Conservation (phyloP, 441 rosid genomes). For the Euphorbia corollata region DNA sequence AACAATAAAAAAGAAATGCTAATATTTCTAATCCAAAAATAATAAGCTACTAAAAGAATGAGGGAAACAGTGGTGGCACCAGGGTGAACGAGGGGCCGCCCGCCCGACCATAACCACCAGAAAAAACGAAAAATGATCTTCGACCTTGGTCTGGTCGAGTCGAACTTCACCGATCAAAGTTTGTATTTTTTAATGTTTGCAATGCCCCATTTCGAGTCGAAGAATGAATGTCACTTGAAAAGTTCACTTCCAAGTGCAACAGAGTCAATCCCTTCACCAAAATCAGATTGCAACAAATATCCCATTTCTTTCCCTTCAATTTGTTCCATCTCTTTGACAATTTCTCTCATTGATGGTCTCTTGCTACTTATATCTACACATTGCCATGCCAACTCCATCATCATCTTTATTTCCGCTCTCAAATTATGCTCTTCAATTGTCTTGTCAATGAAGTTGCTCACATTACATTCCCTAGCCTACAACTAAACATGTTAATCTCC, state of each 20-base stretch:
- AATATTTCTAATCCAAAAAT: too few relatives aligned
- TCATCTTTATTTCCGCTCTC: slow-evolving; percentile 22
- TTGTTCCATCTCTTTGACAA: slow-evolving; percentile 30
- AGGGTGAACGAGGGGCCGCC: too few relatives aligned
- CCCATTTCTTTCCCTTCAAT: slow-evolving; percentile 30
- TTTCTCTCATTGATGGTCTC: slow-evolving; percentile 30
- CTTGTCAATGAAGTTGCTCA: slow-evolving; percentile 25
- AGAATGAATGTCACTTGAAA: slow-evolving; percentile 24
- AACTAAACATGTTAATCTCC: not conserved
- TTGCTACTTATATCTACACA: slow-evolving; percentile 26
- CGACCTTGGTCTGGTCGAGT: too few relatives aligned
- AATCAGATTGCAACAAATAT: slow-evolving; percentile 18
- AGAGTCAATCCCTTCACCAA: slow-evolving; percentile 32
- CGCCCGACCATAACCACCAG: too few relatives aligned
- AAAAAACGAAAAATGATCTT: too few relatives aligned
- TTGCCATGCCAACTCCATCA: slow-evolving; percentile 31
- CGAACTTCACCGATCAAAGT: too few relatives aligned
- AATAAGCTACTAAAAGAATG: too few relatives aligned
- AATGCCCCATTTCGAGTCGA: too few relatives aligned
- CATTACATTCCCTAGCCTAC: slow-evolving; percentile 24
- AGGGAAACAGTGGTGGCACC: too few relatives aligned
- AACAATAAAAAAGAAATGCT: too few relatives aligned
- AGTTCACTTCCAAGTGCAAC: slow-evolving; percentile 47
- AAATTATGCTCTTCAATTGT: slow-evolving; percentile 16
- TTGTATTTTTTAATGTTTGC: too few relatives aligned